These are phyloP conservation scores for Annulohypoxylon moriforme DNA, from an alignment of 495 filamentous ascomycete genomes.

Conservation along the genomic window DNA sequence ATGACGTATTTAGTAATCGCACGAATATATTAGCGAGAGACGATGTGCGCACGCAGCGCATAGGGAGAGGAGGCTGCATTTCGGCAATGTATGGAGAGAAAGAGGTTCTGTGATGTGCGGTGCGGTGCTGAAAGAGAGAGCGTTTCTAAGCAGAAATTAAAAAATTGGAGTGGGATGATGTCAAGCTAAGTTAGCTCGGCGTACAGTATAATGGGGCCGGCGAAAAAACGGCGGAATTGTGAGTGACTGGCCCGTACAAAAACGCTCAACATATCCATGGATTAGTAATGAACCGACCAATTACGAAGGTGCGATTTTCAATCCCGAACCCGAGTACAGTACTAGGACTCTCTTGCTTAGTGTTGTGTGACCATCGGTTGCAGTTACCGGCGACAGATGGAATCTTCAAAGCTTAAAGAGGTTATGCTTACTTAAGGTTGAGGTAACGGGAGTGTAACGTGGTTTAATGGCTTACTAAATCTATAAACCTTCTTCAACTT, in stretches of 20 bases:
- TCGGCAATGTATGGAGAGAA: too few relatives aligned
- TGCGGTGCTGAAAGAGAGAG: not conserved
- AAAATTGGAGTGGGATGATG: conserved; percentile 53
- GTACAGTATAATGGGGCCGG: conserved; percentile 7
- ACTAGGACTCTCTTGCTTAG: not conserved
- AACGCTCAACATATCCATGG: not conserved
- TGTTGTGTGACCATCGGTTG: not conserved
- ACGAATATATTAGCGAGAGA: conserved; percentile 53
- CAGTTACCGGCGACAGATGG: not conserved
- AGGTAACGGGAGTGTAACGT: not conserved
- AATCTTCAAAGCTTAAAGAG: not conserved
- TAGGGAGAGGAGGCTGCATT: conserved; percentile 49
- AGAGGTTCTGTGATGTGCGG: not conserved
- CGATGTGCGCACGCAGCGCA: conserved; percentile 52
- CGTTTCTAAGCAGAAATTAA: conserved; percentile 49
- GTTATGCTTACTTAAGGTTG: not conserved
- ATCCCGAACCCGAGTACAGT: not conserved
- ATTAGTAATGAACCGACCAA: conserved; percentile 40
- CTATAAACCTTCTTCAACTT: conserved; percentile 1
- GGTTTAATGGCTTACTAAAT: conserved; percentile 17
- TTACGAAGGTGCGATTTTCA: conserved; percentile 33
- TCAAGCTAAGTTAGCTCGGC: conserved; percentile 46
- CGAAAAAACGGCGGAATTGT: conserved; percentile 23
- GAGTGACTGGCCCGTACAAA: not conserved
- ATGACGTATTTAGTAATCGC: conserved; percentile 51